Evolutionary conservation across 2,329 filamentous ascomycete genomes (phyloP), one percentile per base, ranked within the genome.

Genomic region (Penicillium corylophilum): DNA sequence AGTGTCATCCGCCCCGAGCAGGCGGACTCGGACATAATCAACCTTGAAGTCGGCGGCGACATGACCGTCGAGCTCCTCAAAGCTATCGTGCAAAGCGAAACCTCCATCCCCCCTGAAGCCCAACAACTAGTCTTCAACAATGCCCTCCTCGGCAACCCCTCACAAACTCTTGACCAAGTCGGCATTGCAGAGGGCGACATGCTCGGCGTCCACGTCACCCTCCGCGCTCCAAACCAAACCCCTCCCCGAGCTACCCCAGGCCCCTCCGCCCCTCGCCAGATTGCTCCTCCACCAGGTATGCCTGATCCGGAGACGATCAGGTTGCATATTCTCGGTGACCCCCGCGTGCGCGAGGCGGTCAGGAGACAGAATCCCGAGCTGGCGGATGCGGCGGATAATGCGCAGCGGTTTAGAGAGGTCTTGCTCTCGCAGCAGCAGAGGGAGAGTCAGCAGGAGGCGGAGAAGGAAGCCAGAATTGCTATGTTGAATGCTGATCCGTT

Each of bases 71-170:
- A 86, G 65, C 87, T 90, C 47, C 82, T 99, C 60, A 95, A 95
- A 73, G 88, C 86, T 68, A 89, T 90, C 67, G 88, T 99, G 68
- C 84, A 94, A 70, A 88, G 85, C 72, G 93, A 97, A 74, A 87
- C 87, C 44, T 79, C 79, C 63, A 86, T 95, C 62, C 83, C 88
- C 24, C 81, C 85, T 16, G 77, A 79, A 40, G 80, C 87, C 42
- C 91, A 96, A 71, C 86, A 90, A 67, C 86, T 97, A 68, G 95
- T 94, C 74, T 88, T 93, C 76, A 95, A 96, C 71, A 94, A 93
- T 59, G 83, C 84, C 59, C 82, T 92, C 38, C 84, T 99, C 49
- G 81, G 78, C 60, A 86, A 91, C 72, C 87, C 92, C 64, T 74
- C 81, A 52, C 88, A 91, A 71, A 96, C 91, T 3, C 82, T 99